Conservation (phyloP, 345 rosid genomes). For the Lepidium sativum region DNA sequence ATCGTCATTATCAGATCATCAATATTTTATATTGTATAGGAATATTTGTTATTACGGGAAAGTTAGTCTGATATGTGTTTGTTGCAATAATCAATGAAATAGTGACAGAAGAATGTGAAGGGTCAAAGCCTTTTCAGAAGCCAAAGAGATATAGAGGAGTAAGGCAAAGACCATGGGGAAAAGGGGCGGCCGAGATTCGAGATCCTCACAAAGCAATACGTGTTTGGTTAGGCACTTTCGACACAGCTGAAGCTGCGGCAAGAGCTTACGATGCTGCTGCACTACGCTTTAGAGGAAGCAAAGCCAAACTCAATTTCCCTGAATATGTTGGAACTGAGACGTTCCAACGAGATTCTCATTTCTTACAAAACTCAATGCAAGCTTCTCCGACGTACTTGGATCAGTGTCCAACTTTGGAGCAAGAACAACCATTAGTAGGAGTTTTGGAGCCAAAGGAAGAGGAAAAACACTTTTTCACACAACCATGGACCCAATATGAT, state of each 20-base stretch:
- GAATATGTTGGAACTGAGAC: not conserved
- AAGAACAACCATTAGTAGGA: not conserved
- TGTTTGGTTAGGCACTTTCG: conserved; percentile 86
- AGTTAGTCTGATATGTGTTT: no score
- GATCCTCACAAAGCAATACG: conserved; percentile 74
- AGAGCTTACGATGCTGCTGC: conserved; percentile 78
- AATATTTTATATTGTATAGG: not conserved
- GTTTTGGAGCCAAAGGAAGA: not conserved
- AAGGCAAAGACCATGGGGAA: conserved; percentile 26
- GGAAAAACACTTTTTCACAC: not conserved
- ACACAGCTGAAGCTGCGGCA: conserved; percentile 77
- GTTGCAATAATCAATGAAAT: not conserved
- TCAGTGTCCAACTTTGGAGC: not conserved
- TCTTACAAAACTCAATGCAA: not conserved
- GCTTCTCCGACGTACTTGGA: not conserved
- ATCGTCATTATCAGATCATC: no score
- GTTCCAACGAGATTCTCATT: not conserved
- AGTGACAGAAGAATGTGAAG: not conserved
- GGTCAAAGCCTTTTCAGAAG: conserved; percentile 17
- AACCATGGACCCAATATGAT: not conserved
- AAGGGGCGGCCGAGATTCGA: conserved; percentile 30
- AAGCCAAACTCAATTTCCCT: conserved; percentile 43
- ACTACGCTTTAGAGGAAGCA: conserved; percentile 66
- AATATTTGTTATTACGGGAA: no score
- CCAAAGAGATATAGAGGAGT: conserved; percentile 72